Conservation (phyloP, 768 basidiomycete species). For the Pleurotus djamor region DNA sequence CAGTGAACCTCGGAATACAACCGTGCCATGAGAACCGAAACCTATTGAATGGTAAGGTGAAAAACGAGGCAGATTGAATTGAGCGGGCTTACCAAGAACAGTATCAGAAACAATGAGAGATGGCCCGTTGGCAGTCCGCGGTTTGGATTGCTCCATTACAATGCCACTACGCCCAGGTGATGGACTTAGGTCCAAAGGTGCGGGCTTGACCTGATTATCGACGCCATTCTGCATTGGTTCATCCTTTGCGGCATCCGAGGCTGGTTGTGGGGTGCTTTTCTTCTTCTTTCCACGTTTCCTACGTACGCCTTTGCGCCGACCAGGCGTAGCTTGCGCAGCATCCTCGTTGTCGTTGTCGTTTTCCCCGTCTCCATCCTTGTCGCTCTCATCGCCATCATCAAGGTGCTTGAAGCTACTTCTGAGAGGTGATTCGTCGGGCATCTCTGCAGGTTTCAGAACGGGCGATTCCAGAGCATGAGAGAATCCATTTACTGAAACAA, state of each 20-base stretch:
- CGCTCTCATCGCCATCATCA: slow-evolving; percentile 56
- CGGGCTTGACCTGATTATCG: slow-evolving; percentile 17
- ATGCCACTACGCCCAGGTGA: not conserved
- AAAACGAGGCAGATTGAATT: not conserved
- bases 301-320: slow-evolving; percentile 43
- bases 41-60: slow-evolving; percentile 44
- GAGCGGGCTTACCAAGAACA: slow-evolving; percentile 57
- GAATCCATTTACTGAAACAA: not conserved
- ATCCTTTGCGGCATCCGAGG: slow-evolving; percentile 34
- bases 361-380: slow-evolving; percentile 42
- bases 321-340: slow-evolving; percentile 39
- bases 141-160: not conserved
- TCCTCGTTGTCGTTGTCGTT: slow-evolving; percentile 21
- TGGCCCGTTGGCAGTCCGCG: slow-evolving; percentile 23
- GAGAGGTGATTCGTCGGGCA: not conserved
- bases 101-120: slow-evolving; percentile 73
- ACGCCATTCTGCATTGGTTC: slow-evolving; percentile 33
- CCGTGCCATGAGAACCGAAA: slow-evolving; percentile 94
- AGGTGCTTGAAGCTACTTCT: not conserved
- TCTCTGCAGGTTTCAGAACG: not conserved
- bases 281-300: slow-evolving; percentile 58
- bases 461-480: not conserved
- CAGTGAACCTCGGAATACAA: slow-evolving; percentile 92
- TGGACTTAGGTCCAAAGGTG: slow-evolving; percentile 6
- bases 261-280: slow-evolving; percentile 31